phyloP scores from a whole-genome alignment of 1,284 basidiomycete genomes.

The Apiotrichum laibachii region DNA sequence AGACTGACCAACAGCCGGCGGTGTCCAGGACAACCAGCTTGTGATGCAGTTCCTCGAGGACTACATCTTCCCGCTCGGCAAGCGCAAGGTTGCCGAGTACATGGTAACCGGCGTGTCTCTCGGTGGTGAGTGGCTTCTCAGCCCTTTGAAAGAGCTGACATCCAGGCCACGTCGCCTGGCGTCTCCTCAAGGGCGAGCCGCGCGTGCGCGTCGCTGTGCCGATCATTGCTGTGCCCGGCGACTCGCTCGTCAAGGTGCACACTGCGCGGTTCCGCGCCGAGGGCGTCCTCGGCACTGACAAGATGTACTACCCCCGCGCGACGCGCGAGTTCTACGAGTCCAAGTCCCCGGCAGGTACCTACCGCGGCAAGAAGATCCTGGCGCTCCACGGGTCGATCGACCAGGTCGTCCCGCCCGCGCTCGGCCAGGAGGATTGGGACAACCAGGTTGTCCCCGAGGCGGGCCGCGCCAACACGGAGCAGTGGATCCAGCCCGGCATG shows the following conservation, averaged over 20 bases:
- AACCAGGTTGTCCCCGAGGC: background rate
- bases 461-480: background rate
- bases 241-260: slow-evolving; percentile 59
- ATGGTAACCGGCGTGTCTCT: slow-evolving; percentile 58
- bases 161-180: slow-evolving; percentile 15
- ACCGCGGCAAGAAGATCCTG: slow-evolving; percentile 66
- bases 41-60: slow-evolving; percentile 75
- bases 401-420: slow-evolving; percentile 36
- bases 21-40: slow-evolving; percentile 65
- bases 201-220: slow-evolving; percentile 70
- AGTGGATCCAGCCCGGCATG: slow-evolving; percentile 1
- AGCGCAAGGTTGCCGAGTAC: slow-evolving; percentile 66
- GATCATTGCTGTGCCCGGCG: slow-evolving; percentile 69
- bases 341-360: slow-evolving; percentile 36
- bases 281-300: slow-evolving; percentile 1
- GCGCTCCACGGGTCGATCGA: slow-evolving; percentile 60
- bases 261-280: slow-evolving; percentile 6
- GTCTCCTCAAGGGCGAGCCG: slow-evolving; percentile 54
- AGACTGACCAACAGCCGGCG: slow-evolving; percentile 15
- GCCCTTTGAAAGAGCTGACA: no score
- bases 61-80: slow-evolving; percentile 72
- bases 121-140: slow-evolving; percentile 37
- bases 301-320: slow-evolving; percentile 34
- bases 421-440: slow-evolving; percentile 13
- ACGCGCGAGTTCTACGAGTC: slow-evolving; percentile 4